Percentiles rank a stretch among this genome's conserved stretches.
These are phyloP conservation scores for Eucalyptus erythrocorys DNA, from an alignment of 345 rosid species.

Conservation along the genomic window DNA sequence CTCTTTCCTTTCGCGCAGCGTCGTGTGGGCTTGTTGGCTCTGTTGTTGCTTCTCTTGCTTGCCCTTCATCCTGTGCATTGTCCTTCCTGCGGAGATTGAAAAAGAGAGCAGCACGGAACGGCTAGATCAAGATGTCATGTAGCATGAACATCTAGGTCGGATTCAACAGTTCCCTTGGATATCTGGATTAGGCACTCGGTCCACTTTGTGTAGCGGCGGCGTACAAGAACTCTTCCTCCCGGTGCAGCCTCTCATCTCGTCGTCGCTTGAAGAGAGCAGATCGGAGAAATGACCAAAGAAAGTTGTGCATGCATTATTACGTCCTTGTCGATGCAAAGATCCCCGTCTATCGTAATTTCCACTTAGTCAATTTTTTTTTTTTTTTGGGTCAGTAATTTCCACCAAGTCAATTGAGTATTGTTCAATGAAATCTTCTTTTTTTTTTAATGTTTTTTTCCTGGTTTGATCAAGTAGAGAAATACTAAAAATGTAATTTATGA, in stretches of 20 bases:
- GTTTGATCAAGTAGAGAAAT: neutral
- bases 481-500: neutral
- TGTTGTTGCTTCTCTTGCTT: neutral
- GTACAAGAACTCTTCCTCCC: neutral
- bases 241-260: neutral
- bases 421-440: neutral
- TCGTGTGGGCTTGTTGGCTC: neutral
- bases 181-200: neutral
- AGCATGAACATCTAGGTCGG: neutral
- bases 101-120: neutral
- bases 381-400: too few species aligned
- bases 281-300: neutral
- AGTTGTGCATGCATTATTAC: neutral
- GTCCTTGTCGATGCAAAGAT: neutral
- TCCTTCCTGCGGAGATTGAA: rapidly evolving
- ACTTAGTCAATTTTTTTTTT: too few species aligned
- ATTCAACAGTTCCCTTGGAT: neutral
- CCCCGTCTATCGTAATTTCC: neutral
- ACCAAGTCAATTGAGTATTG: neutral
- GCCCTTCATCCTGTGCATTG: neutral
- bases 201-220: neutral
- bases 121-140: rapidly evolving
- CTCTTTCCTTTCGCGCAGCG: neutral
- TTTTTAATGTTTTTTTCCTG: neutral
- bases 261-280: neutral